A percentile compares a stretch with the other conserved stretches of the same genome.
Evolutionary conservation across 768 basidiomycete genomes (phyloP).

Genomic region (Phaeotremella skinneri): DNA sequence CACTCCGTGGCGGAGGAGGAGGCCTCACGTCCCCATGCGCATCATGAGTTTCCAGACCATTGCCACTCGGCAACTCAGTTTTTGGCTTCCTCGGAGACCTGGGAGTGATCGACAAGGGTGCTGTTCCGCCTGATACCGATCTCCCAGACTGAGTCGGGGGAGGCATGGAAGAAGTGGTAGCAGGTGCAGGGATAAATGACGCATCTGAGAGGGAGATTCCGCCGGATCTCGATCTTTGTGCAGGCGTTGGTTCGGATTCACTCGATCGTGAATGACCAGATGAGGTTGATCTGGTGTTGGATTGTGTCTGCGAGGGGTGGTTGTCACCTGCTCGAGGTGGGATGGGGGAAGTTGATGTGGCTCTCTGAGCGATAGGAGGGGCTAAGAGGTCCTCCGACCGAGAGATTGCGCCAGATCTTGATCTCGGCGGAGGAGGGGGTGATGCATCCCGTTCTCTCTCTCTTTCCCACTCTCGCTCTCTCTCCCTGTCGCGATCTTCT

Average conservation of each 20-base stretch:
- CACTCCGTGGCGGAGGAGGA: slow-evolving; percentile 12
- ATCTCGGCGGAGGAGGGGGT: slow-evolving; percentile 4
- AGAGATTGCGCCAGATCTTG: slow-evolving; percentile 7
- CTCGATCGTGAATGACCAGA: no score
- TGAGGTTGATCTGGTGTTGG: neutral
- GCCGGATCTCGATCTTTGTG: neutral
- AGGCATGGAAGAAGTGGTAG: neutral
- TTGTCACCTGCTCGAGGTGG: neutral
- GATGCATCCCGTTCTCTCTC: neutral
- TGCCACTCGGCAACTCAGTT: neutral
- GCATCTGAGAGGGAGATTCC: neutral
- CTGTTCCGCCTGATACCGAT: slow-evolving; percentile 7
- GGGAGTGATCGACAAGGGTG: slow-evolving; percentile 6
- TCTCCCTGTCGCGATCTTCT: neutral
- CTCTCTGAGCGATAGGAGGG: no score
- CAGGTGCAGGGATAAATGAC: neutral
- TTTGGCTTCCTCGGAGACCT: slow-evolving; percentile 9
- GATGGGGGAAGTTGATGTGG: neutral
- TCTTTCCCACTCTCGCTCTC: slow-evolving; percentile 1
- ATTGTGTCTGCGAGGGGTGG: neutral
- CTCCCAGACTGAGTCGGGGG: neutral
- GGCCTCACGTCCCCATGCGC: neutral
- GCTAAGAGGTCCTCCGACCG: neutral
- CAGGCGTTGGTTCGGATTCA: neutral
- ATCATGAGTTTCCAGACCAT: neutral